Conservation (phyloP, 148 eudicot genomes). For the Polygonum aviculare region DNA sequence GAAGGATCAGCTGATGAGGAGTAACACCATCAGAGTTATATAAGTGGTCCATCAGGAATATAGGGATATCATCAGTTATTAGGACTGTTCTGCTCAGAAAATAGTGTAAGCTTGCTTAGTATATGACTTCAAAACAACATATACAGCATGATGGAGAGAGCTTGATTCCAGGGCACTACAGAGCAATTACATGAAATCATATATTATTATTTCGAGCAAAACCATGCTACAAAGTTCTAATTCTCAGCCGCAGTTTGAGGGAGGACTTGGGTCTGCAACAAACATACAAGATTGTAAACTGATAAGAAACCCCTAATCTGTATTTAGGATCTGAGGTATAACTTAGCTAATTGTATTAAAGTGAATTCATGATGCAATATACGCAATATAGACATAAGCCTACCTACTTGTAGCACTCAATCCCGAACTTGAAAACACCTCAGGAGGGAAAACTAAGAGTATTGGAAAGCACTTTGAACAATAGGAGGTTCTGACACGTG, state of each 20-base stretch:
- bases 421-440: slow-evolving; percentile 52
- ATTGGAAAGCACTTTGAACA: slow-evolving; percentile 90
- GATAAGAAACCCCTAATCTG: not conserved
- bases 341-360: not conserved
- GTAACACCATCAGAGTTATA: slow-evolving; percentile 82
- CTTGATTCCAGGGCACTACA: slow-evolving; percentile 96
- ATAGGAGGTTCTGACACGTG: slow-evolving; percentile 72
- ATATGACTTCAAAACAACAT: slow-evolving; percentile 77
- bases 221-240: slow-evolving; percentile 69
- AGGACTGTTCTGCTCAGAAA: slow-evolving; percentile 94
- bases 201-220: slow-evolving; percentile 72
- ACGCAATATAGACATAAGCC: slow-evolving; percentile 14
- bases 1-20: slow-evolving; percentile 83
- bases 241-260: slow-evolving; percentile 72
- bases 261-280: slow-evolving; percentile 64
- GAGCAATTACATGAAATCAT: slow-evolving; percentile 22
- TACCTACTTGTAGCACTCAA: slow-evolving; percentile 73
- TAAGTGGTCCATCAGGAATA: slow-evolving; percentile 88
- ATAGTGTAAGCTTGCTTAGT: slow-evolving; percentile 75
- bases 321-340: not conserved
- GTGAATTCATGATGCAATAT: not conserved
- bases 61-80: slow-evolving; percentile 85
- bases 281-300: slow-evolving; percentile 10
- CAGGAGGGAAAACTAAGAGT: slow-evolving; percentile 84
- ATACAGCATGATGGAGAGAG: slow-evolving; percentile 82